Evolutionary conservation across 495 filamentous ascomycete species (phyloP).

Genomic region (Penicillium herquei): DNA sequence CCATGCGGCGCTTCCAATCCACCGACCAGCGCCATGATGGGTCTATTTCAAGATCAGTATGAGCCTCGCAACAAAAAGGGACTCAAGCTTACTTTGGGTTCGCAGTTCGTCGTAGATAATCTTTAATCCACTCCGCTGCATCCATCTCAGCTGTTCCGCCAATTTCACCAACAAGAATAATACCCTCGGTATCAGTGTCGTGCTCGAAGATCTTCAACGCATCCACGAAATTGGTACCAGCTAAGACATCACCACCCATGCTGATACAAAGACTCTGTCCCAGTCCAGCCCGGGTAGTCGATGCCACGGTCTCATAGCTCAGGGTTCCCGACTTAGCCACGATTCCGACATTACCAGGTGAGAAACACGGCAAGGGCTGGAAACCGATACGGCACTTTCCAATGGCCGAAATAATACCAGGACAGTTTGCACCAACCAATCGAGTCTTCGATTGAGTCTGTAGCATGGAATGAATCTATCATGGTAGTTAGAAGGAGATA

Average conservation of each 20-base stretch:
- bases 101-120: slow-evolving; percentile 56
- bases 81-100: slow-evolving; percentile 65
- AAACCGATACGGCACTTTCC: slow-evolving; percentile 85
- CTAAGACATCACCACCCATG: slow-evolving; percentile 82
- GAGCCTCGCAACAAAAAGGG: not conserved
- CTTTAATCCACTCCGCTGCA: slow-evolving; percentile 75
- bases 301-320: slow-evolving; percentile 85
- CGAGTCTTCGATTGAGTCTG: slow-evolving; percentile 77
- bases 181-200: slow-evolving; percentile 75
- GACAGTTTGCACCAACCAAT: slow-evolving; percentile 82
- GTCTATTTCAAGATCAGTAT: slow-evolving; percentile 44
- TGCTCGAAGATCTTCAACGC: slow-evolving; percentile 70
- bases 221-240: slow-evolving; percentile 80
- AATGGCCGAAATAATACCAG: slow-evolving; percentile 82
- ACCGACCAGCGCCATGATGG: slow-evolving; percentile 76
- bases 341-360: slow-evolving; percentile 74
- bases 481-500: not conserved
- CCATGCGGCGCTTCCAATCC: slow-evolving; percentile 65
- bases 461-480: slow-evolving; percentile 72
- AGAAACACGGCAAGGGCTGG: slow-evolving; percentile 76
- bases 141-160: slow-evolving; percentile 80
- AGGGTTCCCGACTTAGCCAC: slow-evolving; percentile 86
- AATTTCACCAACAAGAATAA: slow-evolving; percentile 82
- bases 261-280: slow-evolving; percentile 86
- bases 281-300: slow-evolving; percentile 74